Base-by-base conservation (phyloP, 2,329 filamentous ascomycete species). In the Phaeomoniella chlamydospora region DNA sequence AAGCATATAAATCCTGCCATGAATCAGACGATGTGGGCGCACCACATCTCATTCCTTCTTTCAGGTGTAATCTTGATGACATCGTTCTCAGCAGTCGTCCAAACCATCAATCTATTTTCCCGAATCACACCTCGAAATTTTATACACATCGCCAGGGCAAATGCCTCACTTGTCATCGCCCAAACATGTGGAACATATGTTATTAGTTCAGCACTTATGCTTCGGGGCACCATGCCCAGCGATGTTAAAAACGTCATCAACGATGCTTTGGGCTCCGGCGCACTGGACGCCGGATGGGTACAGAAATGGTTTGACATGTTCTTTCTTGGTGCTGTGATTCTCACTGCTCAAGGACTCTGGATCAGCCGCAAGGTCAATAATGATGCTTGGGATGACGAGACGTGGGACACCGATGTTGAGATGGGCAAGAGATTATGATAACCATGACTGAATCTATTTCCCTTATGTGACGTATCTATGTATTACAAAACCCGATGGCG, bases 261-360 rank as follows among this genome's bases (percentile, higher is more conserved):
- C 2, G 80, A 86, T 44, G 82, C 82, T 1, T 59, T 93, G 18
- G 77, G 82, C 5, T 41, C 43, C 31, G 81, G 80, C 14, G 80
- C 83, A 12, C 64, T 92, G 5, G 78, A 83, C 48, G 73, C 74
- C 4, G 64, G 65, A 0, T 84, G 83, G 48, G 79, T 83, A 4
- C 77, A 92, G 49, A 67, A 72, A 18, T 93, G 85, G 85, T 93
- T 93, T 46, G 85, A 93, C 54, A 77, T 74, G 5, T 88, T 84
- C 77, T 93, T 92, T 54, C 56, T 93, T 38, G 52, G 76, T 2
- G 78, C 79, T 4, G 80, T 77, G 42, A 60, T 65, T 0, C 50
- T 69, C 10, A 90, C 84, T 1, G 75, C 68, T 1, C 50, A 71
- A n/a, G 83, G 81, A 0, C 75, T 92, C 15, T 82, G 79, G 67